Percentiles rank a stretch among this genome's conserved stretches.
phyloP scores from a whole-genome alignment of 805 yeast species.

The Candida germanica region DNA sequence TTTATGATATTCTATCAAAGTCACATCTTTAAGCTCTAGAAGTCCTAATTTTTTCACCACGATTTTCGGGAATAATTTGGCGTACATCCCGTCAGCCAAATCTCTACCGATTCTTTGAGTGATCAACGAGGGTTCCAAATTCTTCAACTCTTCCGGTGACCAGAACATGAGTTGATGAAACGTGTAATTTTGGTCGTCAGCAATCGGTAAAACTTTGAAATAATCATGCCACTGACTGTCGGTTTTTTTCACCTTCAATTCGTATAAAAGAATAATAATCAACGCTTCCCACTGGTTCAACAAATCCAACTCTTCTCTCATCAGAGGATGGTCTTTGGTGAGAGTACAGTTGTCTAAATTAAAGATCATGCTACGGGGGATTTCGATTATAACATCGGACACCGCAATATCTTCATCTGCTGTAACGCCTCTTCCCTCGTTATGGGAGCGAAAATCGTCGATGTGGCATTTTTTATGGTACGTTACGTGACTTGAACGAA shows the following conservation, averaged over 20 bases:
- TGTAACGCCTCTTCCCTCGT: slow-evolving; percentile 77
- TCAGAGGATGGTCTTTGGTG: slow-evolving; percentile 25
- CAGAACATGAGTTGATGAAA: slow-evolving; percentile 80
- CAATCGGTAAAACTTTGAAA: slow-evolving; percentile 64
- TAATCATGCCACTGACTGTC: slow-evolving; percentile 67
- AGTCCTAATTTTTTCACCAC: slow-evolving; percentile 29
- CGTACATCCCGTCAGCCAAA: slow-evolving; percentile 60
- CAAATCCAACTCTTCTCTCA: slow-evolving; percentile 32
- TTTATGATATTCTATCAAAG: slow-evolving; percentile 59
- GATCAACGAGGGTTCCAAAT: slow-evolving; percentile 68
- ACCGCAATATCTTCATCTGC: slow-evolving; percentile 58
- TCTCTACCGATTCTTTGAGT: slow-evolving; percentile 67
- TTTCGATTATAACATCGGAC: slow-evolving; percentile 65
- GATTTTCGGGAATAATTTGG: slow-evolving; percentile 38
- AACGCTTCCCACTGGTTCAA: slow-evolving; percentile 77
- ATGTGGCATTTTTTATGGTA: slow-evolving; percentile 58
- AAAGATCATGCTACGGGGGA: slow-evolving; percentile 60
- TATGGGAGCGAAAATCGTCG: slow-evolving; percentile 52
- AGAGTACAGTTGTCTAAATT: slow-evolving; percentile 58
- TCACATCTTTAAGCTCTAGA: slow-evolving; percentile 25
- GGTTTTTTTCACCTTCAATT: slow-evolving; percentile 41
- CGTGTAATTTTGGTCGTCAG: slow-evolving; percentile 22
- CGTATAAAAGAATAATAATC: slow-evolving; percentile 65
- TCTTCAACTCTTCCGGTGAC: slow-evolving; percentile 56
- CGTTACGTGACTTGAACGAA: slow-evolving; percentile 29